Evolutionary conservation across 2,329 filamentous ascomycete genomes (phyloP), one percentile per base, ranked within the genome.

Genomic region (Dryadomyces quercus-mongolicae): DNA sequence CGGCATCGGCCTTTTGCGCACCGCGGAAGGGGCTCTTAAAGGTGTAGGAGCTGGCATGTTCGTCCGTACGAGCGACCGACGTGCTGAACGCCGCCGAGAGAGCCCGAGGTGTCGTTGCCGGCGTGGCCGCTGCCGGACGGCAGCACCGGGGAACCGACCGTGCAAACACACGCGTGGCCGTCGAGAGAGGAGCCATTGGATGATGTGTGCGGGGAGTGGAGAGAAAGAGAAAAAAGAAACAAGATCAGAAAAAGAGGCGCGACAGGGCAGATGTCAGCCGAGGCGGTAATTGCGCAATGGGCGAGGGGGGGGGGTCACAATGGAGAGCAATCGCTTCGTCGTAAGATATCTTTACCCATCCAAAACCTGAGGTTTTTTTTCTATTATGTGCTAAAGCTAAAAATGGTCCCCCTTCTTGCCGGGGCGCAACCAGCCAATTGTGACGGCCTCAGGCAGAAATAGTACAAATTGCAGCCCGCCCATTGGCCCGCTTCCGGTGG

Each of bases 121-220:
- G 51, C 18, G 16, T 49, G 49, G 15, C 77, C 75, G 67, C 78
- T 71, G 70, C 34, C 22, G n/a, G 44, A 22, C 46, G 54, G 51
- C 54, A 49, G 47, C 55, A 59, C 57, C 57, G 56, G 54, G 61
- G 49, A 49, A 64, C 60, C 55, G 66, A 63, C 71, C 85, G 85
- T 75, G 86, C 75, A 68, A 87, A 77, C 66, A 81, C 75, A 71
- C 82, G 81, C 69, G 85, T 81, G 68, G 82, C 78, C 68, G 78
- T 77, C 66, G 82, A 65, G 70, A 89, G 79, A 69, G 82, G 75
- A 71, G 82, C 82, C 84, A 87, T 87, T 65, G 68, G 58, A 57
- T 47, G 22, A 55, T 36, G 31, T 2, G 42, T 51, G 6, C 34
- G 18, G 12, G 25, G 18, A 20, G 6, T 18, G 8, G 6, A 21